Evolutionary conservation across 1,284 basidiomycete genomes (phyloP).

Genomic region (Chalciporus sp.): DNA sequence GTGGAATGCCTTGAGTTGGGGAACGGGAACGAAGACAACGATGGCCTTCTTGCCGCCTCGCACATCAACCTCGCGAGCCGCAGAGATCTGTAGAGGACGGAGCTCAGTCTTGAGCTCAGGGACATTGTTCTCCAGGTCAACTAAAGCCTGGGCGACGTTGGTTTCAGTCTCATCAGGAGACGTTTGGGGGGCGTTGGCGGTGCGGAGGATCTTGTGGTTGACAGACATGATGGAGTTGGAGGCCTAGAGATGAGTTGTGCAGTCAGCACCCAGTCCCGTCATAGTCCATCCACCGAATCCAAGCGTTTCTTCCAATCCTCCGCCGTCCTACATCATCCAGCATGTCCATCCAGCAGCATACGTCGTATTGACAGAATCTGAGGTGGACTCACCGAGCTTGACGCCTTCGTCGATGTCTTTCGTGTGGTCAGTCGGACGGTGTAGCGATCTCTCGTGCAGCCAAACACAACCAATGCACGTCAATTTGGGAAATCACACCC

Average conservation of each 20-base stretch:
- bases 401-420: constrained; percentile 44
- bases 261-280: constrained; percentile 47
- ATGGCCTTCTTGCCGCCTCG: constrained; percentile 99
- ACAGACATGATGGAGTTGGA: constrained; percentile 61
- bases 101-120: constrained; percentile 98
- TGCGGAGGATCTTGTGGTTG: constrained; percentile 90
- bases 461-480: constrained; percentile 35
- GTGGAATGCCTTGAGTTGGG: constrained; percentile 98
- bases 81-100: constrained; percentile 94
- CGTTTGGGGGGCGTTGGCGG: constrained; percentile 91
- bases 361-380: constrained; percentile 17
- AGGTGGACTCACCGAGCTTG: constrained; percentile 47
- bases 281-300: constrained; percentile 49
- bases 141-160: constrained; percentile 91
- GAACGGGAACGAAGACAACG: constrained; percentile 97
- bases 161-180: constrained; percentile 93
- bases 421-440: constrained; percentile 14
- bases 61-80: constrained; percentile 98
- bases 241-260: constrained; percentile 35
- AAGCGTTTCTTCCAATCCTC: constrained; percentile 33
- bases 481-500: constrained; percentile 17
- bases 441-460: constrained; percentile 13
- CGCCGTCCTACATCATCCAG: constrained; percentile 5
- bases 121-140: constrained; percentile 98
- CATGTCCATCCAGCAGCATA: constrained; percentile 13